Base-by-base conservation (phyloP, 148 eudicot genomes). In the Nepenthes gracilis region DNA sequence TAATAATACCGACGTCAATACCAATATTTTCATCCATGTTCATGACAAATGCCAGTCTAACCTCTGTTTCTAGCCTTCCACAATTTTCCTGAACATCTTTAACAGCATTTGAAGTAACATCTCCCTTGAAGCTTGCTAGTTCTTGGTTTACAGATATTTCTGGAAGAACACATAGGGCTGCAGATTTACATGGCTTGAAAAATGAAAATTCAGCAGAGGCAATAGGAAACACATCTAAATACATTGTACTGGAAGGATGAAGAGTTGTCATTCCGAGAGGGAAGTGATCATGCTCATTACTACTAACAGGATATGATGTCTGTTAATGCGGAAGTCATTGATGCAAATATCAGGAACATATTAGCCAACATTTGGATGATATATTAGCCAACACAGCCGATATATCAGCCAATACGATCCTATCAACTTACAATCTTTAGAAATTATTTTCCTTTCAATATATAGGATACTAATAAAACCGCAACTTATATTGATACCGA, bases 61-160 rank as follows among this genome's bases (percentile, higher is more conserved):
- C 76, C 75, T 72, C 69, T 58, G 59, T 64, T 59, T 57, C 71
- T 65, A 71, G 43, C 14, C 54, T 40, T 50, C 43, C 43, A 9
- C 57, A 43, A 7, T 71, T 55, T 58, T 63, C 13, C 55, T 37
- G 55, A 37, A 38, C 36, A 61, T 32, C 63, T 55, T 53, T 67
- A 71, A 13, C 68, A 23, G 62, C 37, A 48, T 33, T 66, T 9
- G 69, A 55, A 64, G 43, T 37, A 52, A 61, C 67, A 57, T 59
- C 48, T 43, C 68, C 74, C 38, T 48, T 73, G 52, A 49, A 61
- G 49, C 70, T 54, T 47, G 23, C 23, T 23, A 23, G 23, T 23
- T 23, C 23, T 23, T 23, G 23, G 23, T 23, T 23, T 23, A 62
- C 67, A 40, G 45, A 40, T 3, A 8, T 4, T 40, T 40, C 45